These are phyloP conservation scores for Lactarius psammicola DNA, from an alignment of 768 basidiomycete genomes.

Conservation along the genomic window DNA sequence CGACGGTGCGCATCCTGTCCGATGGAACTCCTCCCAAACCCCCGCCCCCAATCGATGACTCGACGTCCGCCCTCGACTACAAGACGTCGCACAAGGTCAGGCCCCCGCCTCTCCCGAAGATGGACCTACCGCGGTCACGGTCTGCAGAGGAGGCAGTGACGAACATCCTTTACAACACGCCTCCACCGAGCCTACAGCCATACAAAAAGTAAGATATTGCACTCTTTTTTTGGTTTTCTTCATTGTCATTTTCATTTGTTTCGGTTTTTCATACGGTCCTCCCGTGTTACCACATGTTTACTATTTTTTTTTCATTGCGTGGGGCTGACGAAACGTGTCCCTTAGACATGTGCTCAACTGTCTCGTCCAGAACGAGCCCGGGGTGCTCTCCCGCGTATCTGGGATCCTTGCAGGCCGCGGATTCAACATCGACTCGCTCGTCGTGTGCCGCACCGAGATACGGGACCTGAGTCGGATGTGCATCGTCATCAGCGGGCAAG, in stretches of 20 bases:
- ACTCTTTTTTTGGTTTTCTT: no score
- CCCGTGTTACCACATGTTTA: slow-evolving; percentile 18
- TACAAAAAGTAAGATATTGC: slow-evolving; percentile 92
- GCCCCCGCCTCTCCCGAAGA: slow-evolving; percentile 83
- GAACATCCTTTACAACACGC: slow-evolving; percentile 96
- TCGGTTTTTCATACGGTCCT: no score
- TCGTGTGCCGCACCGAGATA: slow-evolving; percentile 97
- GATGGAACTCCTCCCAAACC: slow-evolving; percentile 53
- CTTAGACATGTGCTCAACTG: slow-evolving; percentile 92
- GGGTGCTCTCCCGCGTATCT: slow-evolving; percentile 96
- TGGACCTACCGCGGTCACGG: slow-evolving; percentile 78
- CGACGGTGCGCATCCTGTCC: slow-evolving; percentile 27
- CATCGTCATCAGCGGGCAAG: slow-evolving; percentile 94
- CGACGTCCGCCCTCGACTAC: slow-evolving; percentile 93
- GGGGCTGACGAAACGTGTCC: not conserved
- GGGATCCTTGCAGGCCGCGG: slow-evolving; percentile 96
- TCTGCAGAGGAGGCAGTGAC: slow-evolving; percentile 96
- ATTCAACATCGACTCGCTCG: slow-evolving; percentile 98
- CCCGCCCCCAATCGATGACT: slow-evolving; percentile 82
- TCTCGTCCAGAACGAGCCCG: slow-evolving; percentile 98
- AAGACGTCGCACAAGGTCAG: slow-evolving; percentile 67
- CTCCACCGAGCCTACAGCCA: slow-evolving; percentile 85
- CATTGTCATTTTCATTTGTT: not conserved
- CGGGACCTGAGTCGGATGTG: slow-evolving; percentile 97
- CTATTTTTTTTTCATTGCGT: not conserved